These are phyloP conservation scores for Hirschfeldia incana DNA, from an alignment of 345 rosid species.

Conservation along the genomic window DNA sequence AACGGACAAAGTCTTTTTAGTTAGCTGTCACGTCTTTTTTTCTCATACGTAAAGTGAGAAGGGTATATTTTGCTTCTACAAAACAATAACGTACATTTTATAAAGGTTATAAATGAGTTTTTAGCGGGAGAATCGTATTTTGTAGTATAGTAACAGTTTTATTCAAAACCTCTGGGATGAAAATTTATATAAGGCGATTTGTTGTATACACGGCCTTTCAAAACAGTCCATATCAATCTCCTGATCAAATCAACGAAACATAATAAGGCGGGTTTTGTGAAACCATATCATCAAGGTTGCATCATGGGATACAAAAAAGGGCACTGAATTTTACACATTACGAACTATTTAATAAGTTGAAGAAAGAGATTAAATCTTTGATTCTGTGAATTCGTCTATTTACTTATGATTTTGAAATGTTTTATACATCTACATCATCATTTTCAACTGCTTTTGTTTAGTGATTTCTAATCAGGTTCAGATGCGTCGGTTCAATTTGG, in stretches of 20 bases:
- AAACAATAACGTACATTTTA: neutral
- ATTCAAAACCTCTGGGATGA: too few relatives aligned
- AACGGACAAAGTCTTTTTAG: neutral
- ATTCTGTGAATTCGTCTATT: too few relatives aligned
- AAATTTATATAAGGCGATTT: conserved; percentile 9
- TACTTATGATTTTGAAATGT: too few relatives aligned
- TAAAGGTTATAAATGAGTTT: neutral
- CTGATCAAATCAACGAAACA: conserved; percentile 11
- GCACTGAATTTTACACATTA: too few relatives aligned
- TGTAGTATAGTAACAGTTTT: too few relatives aligned
- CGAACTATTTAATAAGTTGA: too few relatives aligned
- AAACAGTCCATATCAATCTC: conserved; percentile 90
- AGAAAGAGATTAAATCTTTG: too few relatives aligned
- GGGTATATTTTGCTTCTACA: neutral
- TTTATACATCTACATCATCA: too few relatives aligned
- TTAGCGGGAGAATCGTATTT: neutral
- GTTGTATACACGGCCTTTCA: conserved; percentile 87
- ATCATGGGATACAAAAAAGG: too few relatives aligned
- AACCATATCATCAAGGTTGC: too few relatives aligned
- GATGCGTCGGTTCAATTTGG: too few relatives aligned
- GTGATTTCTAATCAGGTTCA: neutral
- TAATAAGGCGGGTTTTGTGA: too few relatives aligned
- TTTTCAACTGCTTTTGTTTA: neutral
- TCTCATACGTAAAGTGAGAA: neutral
- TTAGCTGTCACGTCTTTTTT: conserved; percentile 19